Percentiles rank a stretch among this genome's conserved stretches.
Conservation (phyloP, 352 stramenopile species). For the Pythium rhizo-oryzae region DNA sequence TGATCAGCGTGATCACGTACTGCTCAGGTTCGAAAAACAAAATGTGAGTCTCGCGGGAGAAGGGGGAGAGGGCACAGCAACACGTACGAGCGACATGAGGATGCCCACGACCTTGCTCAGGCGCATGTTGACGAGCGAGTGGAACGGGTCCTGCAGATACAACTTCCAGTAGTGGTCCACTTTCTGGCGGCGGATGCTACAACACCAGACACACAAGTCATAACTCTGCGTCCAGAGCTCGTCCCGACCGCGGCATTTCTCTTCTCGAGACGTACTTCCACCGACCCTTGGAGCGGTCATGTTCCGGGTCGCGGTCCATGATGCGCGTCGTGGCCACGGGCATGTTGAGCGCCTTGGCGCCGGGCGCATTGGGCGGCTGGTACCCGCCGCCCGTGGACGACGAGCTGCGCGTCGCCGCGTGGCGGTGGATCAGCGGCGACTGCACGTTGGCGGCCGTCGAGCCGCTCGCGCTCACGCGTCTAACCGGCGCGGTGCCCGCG, state of each 20-base stretch:
- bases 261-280: conserved; percentile 63
- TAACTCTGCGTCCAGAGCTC: too few species aligned
- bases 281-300: conserved; percentile 72
- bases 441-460: not conserved
- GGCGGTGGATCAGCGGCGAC: conserved; percentile 30
- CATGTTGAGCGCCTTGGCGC: conserved; percentile 28
- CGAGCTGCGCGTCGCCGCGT: conserved; percentile 18
- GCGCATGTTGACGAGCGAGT: conserved; percentile 81
- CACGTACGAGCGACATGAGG: conserved; percentile 38
- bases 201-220: not conserved
- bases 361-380: conserved; percentile 18
- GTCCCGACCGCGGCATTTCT: too few species aligned
- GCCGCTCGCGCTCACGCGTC: too few species aligned
- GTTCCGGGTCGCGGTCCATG: conserved; percentile 69
- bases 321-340: conserved; percentile 53
- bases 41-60: not conserved
- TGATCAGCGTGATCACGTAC: conserved; percentile 67
- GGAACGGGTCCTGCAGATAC: conserved; percentile 85
- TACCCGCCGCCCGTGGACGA: conserved; percentile 17
- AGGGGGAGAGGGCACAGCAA: too few species aligned
- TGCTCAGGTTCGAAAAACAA: conserved; percentile 15
- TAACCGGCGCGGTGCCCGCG: not conserved
- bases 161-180: conserved; percentile 82
- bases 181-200: conserved; percentile 78
- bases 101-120: conserved; percentile 75